phyloP scores from a whole-genome alignment of 2,329 filamentous ascomycete species.

The Zopfia rhizophila region DNA sequence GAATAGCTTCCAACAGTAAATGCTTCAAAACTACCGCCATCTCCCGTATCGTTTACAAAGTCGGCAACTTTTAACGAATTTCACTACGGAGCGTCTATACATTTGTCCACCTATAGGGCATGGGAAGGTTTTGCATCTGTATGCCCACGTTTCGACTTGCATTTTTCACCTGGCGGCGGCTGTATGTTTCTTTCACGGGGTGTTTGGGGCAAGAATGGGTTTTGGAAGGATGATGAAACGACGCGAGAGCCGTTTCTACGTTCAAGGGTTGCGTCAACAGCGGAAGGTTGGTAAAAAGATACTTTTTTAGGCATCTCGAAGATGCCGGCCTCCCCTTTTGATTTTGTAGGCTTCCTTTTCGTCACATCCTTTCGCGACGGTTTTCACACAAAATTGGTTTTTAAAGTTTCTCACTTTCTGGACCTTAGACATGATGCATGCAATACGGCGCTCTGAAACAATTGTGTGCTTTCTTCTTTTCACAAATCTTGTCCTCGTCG shows the following conservation, averaged over 20 bases:
- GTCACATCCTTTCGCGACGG: conserved; percentile 3
- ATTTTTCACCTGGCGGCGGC: conserved; percentile 52
- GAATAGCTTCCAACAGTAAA: conserved; percentile 35
- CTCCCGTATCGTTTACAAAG: conserved; percentile 22
- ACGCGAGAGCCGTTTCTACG: conserved; percentile 10
- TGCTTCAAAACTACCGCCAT: conserved; percentile 9
- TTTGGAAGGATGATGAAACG: conserved; percentile 20
- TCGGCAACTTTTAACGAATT: conserved; percentile 35
- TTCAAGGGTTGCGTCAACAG: background rate
- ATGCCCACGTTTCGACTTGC: conserved; percentile 42
- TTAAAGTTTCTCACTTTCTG: conserved; percentile 19
- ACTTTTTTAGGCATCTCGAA: conserved; percentile 11
- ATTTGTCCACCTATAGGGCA: conserved; percentile 32
- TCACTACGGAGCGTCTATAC: conserved; percentile 36
- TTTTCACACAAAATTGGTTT: conserved; percentile 24
- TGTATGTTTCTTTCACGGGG: conserved; percentile 48
- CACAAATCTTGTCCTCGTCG: conserved; percentile 1
- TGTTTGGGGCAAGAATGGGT: conserved; percentile 35
- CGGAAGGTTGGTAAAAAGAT: conserved; percentile 16
- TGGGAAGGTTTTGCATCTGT: conserved; percentile 40
- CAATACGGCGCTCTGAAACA: conserved; percentile 42
- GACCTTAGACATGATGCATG: conserved; percentile 40
- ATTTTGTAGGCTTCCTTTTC: conserved; percentile 1
- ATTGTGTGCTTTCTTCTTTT: conserved; percentile 25
- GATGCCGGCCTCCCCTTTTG: conserved; percentile 1